phyloP scores from a whole-genome alignment of 495 filamentous ascomycete genomes.

The Penicillium pulvis region DNA sequence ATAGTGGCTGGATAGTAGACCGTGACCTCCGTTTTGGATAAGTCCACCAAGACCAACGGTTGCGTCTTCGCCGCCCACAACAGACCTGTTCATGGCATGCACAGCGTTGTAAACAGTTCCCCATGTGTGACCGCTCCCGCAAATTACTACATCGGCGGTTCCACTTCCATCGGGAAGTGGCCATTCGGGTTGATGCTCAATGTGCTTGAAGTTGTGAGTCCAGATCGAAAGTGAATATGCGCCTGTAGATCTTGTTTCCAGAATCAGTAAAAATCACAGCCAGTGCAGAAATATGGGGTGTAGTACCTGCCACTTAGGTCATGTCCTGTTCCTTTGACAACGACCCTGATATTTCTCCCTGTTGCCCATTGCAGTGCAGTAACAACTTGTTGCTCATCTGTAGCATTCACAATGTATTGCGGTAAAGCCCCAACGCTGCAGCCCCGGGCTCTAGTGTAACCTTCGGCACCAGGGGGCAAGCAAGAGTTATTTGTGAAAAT shows the following conservation, averaged over 20 bases:
- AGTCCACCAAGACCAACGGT: constrained; percentile 50
- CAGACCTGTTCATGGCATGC: constrained; percentile 16
- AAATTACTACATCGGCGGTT: constrained; percentile 27
- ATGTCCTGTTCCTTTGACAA: constrained; percentile 54
- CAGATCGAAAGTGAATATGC: constrained; percentile 49
- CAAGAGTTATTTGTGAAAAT: background rate
- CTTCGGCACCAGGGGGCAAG: constrained; percentile 2
- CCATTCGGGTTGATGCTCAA: constrained; percentile 29
- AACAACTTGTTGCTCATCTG: constrained; percentile 26
- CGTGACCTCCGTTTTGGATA: constrained; percentile 59
- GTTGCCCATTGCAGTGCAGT: constrained; percentile 49
- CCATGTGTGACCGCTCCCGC: constrained; percentile 30
- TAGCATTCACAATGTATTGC: constrained; percentile 37
- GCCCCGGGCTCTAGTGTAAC: constrained; percentile 15
- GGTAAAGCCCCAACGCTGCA: constrained; percentile 32
- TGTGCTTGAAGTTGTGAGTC: constrained; percentile 49
- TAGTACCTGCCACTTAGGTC: constrained; percentile 52
- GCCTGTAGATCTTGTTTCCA: constrained; percentile 45
- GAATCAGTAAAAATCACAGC: constrained; percentile 12
- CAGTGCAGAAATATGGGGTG: background rate
- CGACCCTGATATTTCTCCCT: constrained; percentile 54
- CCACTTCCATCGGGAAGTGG: constrained; percentile 24
- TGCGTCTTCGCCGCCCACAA: constrained; percentile 29
- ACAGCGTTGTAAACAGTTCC: constrained; percentile 17
- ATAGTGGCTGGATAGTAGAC: constrained; percentile 15